phyloP scores from a whole-genome alignment of 805 yeast species.

The Wickerhamomyces silvicola region DNA sequence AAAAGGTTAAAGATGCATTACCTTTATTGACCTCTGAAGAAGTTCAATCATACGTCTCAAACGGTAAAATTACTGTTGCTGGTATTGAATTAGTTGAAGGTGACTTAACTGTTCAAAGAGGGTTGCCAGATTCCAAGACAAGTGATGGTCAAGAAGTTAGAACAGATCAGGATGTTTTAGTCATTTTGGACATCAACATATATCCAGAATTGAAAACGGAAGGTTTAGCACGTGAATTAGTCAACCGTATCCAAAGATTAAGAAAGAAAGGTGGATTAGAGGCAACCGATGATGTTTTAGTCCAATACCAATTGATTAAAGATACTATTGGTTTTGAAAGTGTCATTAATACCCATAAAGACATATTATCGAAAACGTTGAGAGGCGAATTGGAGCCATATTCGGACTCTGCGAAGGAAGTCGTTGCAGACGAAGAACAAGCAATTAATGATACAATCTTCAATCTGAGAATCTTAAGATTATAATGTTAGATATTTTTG shows the following conservation, averaged over 20 bases:
- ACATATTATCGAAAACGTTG: slow-evolving; percentile 69
- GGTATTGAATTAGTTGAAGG: slow-evolving; percentile 84
- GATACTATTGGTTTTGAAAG: slow-evolving; percentile 57
- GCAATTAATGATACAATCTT: slow-evolving; percentile 72
- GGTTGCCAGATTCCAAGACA: slow-evolving; percentile 62
- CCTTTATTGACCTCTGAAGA: slow-evolving; percentile 77
- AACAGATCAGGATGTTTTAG: slow-evolving; percentile 82
- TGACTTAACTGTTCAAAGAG: slow-evolving; percentile 87
- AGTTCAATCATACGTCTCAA: slow-evolving; percentile 64
- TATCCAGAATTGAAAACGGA: slow-evolving; percentile 87
- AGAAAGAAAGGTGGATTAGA: slow-evolving; percentile 94
- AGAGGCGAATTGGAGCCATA: slow-evolving; percentile 44
- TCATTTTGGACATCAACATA: slow-evolving; percentile 81
- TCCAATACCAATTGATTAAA: slow-evolving; percentile 64
- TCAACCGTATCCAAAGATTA: slow-evolving; percentile 94
- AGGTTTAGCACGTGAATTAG: slow-evolving; percentile 93
- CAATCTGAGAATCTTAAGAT: slow-evolving; percentile 66
- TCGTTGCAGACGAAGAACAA: slow-evolving; percentile 87
- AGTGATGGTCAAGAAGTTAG: slow-evolving; percentile 77
- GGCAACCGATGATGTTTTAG: slow-evolving; percentile 91
- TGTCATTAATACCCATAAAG: slow-evolving; percentile 58
- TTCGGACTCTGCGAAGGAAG: slow-evolving; percentile 36
- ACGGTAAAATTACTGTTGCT: slow-evolving; percentile 77
- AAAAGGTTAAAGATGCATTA: slow-evolving; percentile 89
- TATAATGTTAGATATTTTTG: background rate